Conservation (phyloP, 2,329 filamentous ascomycete species). For the Aspergillus ochraceus region DNA sequence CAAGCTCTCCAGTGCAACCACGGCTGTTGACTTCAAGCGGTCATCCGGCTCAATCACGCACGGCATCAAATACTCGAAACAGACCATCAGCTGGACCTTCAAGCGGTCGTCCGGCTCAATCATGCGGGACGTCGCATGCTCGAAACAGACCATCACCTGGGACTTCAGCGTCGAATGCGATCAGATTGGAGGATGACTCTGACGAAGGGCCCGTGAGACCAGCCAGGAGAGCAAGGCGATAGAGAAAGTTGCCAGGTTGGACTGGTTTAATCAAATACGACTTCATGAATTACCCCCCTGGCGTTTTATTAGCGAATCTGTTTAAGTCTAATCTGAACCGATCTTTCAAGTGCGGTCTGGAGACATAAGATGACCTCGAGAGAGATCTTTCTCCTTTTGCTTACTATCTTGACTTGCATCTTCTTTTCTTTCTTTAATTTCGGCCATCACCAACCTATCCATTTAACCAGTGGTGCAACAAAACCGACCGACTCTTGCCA, state of each 20-base stretch:
- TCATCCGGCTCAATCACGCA: neutral
- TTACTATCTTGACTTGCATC: too few relatives aligned
- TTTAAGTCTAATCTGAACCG: neutral
- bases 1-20: constrained; percentile 11
- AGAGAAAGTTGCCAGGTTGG: constrained; percentile 13
- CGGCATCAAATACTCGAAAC: neutral
- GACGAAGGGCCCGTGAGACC: constrained; percentile 29
- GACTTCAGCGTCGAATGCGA: constrained; percentile 24
- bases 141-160: constrained; percentile 10
- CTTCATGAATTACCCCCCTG: neutral
- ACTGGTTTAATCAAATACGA: neutral
- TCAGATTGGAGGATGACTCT: constrained; percentile 29
- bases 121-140: neutral
- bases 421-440: neutral
- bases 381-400: too few relatives aligned
- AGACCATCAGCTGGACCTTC: constrained; percentile 19
- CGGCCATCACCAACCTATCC: neutral
- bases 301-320: neutral
- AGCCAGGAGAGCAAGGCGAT: constrained; percentile 21
- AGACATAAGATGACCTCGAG: too few relatives aligned
- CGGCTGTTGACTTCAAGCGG: neutral
- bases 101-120: neutral
- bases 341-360: neutral
- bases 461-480: too few relatives aligned
- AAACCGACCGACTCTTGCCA: too few relatives aligned